Evolutionary conservation across 495 filamentous ascomycete genomes (phyloP).

Genomic region (Penicillium dipodomyicola): DNA sequence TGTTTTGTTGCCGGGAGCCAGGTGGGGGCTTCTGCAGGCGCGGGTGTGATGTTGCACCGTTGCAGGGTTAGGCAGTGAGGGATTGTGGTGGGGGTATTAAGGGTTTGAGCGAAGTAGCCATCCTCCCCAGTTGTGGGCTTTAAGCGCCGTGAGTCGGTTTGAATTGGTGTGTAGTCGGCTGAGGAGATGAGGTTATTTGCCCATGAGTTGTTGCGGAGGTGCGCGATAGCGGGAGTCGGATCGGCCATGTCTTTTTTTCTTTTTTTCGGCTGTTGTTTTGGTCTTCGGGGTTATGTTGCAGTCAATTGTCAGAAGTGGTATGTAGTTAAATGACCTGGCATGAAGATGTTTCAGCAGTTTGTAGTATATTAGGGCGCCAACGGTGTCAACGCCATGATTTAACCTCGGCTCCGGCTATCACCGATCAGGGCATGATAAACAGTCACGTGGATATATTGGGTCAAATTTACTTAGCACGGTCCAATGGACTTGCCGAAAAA

Average conservation of each 20-base stretch:
- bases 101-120: conserved; percentile 37
- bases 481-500: not conserved
- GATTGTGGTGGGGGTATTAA: conserved; percentile 39
- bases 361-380: not conserved
- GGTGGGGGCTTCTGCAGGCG: conserved; percentile 23
- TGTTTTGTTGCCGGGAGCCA: conserved; percentile 37
- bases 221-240: conserved; percentile 19
- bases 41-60: conserved; percentile 27
- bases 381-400: not conserved
- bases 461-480: not conserved
- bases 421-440: conserved; percentile 6
- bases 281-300: not conserved
- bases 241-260: conserved; percentile 18
- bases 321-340: not conserved
- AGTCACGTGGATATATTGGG: conserved; percentile 3
- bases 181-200: conserved; percentile 32
- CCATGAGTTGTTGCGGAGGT: conserved; percentile 27
- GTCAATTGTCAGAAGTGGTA: not conserved
- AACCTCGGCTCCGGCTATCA: conserved; percentile 9
- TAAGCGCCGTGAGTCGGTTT: conserved; percentile 36
- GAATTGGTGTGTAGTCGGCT: conserved; percentile 33
- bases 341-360: not conserved
- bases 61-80: conserved; percentile 39
- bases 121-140: conserved; percentile 44
- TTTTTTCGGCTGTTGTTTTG: not conserved